Evolutionary conservation across 352 stramenopile species (phyloP), one percentile per base, ranked within the genome.

Genomic region (Phytophthora pistaciae): DNA sequence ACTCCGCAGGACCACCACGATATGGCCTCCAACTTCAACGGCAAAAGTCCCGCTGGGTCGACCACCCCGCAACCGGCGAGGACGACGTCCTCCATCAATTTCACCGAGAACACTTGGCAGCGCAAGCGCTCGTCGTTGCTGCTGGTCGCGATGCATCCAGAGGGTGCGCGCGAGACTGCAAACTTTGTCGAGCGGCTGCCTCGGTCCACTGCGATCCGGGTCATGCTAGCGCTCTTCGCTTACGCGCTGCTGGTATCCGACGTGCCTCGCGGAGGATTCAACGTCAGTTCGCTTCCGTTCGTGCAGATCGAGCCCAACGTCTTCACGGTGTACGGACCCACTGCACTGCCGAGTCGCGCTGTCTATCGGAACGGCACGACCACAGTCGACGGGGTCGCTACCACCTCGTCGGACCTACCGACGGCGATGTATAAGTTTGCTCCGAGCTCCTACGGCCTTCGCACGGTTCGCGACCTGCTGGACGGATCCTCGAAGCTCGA

Each of bases 301-400:
- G 67, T 72, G 38, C 70, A 86, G 54, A 72, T 87, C 29, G 78
- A 88, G 64, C 80, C 80, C 6, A 88, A 86, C 21, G 80, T 87
- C 23, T 88, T 86, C 68, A 69, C 77, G 3, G 78, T 80, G 29
- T 77, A 85, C 50, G 80, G 80, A 0, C 80, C 80, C 11, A 74
- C 66, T 3, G 54, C 78, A 40, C 58, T 85, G 16, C 76, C 80
- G 33, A 66, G 66, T 10, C 52, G 67, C 23, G 65, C 54, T 8
- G 55, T 88, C 42, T 72, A 57, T 54, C 66, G 58, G 29, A 79
- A 75, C n/a, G 73, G 63, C 6, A 75, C 69, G 18, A 68, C 38
- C 3, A 58, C 60, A 11, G 67, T 65, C 14, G 36, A 68, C 27
- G 46, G 53, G 3, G 38, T 53, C 11, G 40, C 46, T 14, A 44